Conservation (phyloP, 257 asterid genomes). For the Euphrasia confusa region DNA sequence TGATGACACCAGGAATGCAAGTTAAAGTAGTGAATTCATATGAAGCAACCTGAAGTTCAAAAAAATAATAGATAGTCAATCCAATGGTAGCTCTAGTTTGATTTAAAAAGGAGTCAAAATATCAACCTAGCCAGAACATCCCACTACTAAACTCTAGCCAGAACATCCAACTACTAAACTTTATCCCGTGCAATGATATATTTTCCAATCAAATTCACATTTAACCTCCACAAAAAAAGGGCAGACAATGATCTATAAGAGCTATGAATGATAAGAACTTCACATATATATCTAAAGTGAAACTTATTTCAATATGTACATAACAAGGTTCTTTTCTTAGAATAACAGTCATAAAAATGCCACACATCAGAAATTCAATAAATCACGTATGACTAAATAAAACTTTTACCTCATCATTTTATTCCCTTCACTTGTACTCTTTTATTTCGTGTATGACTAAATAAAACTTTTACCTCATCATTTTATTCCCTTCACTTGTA, state of each 20-base stretch:
- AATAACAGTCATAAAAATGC: neutral
- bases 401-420: neutral
- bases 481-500: neutral
- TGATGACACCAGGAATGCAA: conserved; percentile 98
- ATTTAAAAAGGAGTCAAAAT: neutral
- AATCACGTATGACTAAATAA: neutral
- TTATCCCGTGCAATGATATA: neutral
- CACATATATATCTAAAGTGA: neutral
- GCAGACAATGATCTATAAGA: neutral
- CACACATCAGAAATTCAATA: neutral
- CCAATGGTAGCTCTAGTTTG: neutral
- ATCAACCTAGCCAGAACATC: conserved; percentile 11
- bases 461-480: neutral
- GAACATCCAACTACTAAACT: neutral
- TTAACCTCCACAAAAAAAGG: neutral
- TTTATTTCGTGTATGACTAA: neutral
- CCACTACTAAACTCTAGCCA: conserved; percentile 3
- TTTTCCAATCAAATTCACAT: conserved; percentile 12
- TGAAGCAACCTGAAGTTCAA: conserved; percentile 83
- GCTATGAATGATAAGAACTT: conserved; percentile 7
- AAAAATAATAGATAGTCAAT: conserved; percentile 5
- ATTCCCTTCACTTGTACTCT: neutral
- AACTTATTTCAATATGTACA: neutral
- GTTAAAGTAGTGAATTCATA: conserved; percentile 96
- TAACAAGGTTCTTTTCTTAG: neutral